Percentiles rank a stretch among this genome's conserved stretches.
Evolutionary conservation across 2,329 filamentous ascomycete genomes (phyloP).

Genomic region (Scedosporium aurantiacum): DNA sequence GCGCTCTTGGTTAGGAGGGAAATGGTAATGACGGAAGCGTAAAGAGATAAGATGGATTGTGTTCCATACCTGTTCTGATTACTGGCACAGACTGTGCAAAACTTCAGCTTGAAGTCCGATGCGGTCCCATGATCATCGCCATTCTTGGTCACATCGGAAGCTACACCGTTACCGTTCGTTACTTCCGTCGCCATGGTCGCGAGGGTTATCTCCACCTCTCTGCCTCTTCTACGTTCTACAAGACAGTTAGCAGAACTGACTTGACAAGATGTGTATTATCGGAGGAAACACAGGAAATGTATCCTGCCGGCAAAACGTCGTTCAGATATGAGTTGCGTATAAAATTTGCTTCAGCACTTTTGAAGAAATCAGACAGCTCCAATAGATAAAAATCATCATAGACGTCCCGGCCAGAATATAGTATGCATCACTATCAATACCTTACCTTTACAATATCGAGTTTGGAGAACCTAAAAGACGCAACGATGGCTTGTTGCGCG

Average conservation of each 20-base stretch:
- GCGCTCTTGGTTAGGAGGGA: slow-evolving; percentile 11
- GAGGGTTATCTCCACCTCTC: slow-evolving; percentile 3
- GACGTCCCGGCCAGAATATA: slow-evolving; percentile 5
- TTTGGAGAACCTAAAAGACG: background rate
- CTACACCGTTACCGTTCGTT: slow-evolving; percentile 13
- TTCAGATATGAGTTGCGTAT: slow-evolving; percentile 43
- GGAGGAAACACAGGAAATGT: background rate
- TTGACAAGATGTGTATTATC: slow-evolving; percentile 10
- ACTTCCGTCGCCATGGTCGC: slow-evolving; percentile 16
- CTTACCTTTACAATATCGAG: background rate
- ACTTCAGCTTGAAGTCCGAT: slow-evolving; percentile 76
- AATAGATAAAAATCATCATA: slow-evolving; percentile 49
- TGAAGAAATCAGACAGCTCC: slow-evolving; percentile 61
- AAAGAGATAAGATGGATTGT: background rate
- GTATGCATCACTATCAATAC: background rate
- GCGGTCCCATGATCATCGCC: slow-evolving; percentile 37
- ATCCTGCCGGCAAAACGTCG: slow-evolving; percentile 6
- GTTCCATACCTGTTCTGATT: slow-evolving; percentile 79
- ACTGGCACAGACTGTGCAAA: slow-evolving; percentile 97
- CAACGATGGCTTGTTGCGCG: background rate
- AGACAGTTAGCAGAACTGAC: slow-evolving; percentile 2
- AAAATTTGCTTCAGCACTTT: slow-evolving; percentile 45
- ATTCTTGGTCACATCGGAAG: slow-evolving; percentile 24
- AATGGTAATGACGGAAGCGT: slow-evolving; percentile 11
- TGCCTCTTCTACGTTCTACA: slow-evolving; percentile 2